Evolutionary conservation across 805 yeast species (phyloP).

Genomic region (Nakazawaea pomicola): DNA sequence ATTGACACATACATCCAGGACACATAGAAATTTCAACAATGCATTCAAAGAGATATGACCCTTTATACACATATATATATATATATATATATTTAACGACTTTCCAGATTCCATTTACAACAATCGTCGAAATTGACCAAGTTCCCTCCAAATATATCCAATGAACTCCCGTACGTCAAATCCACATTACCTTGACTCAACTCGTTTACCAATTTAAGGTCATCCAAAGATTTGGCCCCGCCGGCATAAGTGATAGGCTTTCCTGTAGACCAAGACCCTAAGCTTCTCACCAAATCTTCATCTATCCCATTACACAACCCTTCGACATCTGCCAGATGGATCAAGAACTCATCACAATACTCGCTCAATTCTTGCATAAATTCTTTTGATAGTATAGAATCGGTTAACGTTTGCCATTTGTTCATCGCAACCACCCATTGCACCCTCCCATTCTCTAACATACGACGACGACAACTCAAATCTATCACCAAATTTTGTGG

Average conservation of each 20-base stretch:
- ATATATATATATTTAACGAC: constrained; percentile 14
- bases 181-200: constrained; percentile 84
- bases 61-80: constrained; percentile 4
- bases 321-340: constrained; percentile 98
- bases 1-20: not conserved
- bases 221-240: constrained; percentile 77
- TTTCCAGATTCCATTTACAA: constrained; percentile 66
- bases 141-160: constrained; percentile 92
- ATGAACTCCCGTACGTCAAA: constrained; percentile 86
- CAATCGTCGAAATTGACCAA: constrained; percentile 74
- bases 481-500: constrained; percentile 73
- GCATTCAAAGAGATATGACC: constrained; percentile 1
- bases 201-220: constrained; percentile 57
- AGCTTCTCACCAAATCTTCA: constrained; percentile 58
- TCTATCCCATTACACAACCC: constrained; percentile 95
- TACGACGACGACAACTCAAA: constrained; percentile 66
- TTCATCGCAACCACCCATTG: constrained; percentile 96
- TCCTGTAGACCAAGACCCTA: constrained; percentile 74
- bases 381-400: constrained; percentile 46
- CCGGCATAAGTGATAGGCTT: constrained; percentile 93
- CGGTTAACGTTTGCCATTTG: constrained; percentile 92
- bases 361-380: constrained; percentile 49
- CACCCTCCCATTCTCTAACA: constrained; percentile 21
- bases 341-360: constrained; percentile 81
- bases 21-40: not conserved